phyloP scores from a whole-genome alignment of 257 asterid genomes.

The Solanum ahanhuiri region DNA sequence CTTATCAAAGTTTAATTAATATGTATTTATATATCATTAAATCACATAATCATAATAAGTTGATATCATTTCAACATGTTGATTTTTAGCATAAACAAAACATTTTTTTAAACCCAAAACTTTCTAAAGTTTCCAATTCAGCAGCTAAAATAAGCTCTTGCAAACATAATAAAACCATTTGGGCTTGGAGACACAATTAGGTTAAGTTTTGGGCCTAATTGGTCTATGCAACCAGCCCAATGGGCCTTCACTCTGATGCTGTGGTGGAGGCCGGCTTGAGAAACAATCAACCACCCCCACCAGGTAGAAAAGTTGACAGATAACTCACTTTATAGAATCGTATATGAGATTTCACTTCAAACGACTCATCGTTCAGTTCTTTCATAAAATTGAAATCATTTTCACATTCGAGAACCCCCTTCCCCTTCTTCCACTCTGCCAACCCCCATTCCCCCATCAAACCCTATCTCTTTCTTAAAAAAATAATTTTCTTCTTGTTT shows the following conservation, averaged over 20 bases:
- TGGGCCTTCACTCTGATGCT: neutral
- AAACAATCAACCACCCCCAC: neutral
- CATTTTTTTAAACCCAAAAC: neutral
- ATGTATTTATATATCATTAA: neutral
- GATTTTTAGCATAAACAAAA: neutral
- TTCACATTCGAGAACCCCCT: neutral
- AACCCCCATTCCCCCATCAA: neutral
- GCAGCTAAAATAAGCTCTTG: neutral
- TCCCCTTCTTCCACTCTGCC: neutral
- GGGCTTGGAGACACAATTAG: neutral
- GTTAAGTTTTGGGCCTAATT: neutral
- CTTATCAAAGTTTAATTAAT: neutral
- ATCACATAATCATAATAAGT: neutral
- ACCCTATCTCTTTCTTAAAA: neutral
- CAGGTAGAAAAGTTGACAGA: neutral
- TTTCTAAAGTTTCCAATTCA: neutral
- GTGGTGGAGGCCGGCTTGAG: neutral
- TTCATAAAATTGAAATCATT: neutral
- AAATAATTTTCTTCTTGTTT: neutral
- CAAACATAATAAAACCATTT: neutral
- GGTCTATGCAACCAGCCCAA: neutral
- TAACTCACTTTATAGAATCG: neutral
- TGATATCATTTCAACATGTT: neutral
- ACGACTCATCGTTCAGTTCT: neutral
- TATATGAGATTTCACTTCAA: neutral